Evolutionary conservation across 768 basidiomycete genomes (phyloP).

Genomic region (Scleroderma citrinum): DNA sequence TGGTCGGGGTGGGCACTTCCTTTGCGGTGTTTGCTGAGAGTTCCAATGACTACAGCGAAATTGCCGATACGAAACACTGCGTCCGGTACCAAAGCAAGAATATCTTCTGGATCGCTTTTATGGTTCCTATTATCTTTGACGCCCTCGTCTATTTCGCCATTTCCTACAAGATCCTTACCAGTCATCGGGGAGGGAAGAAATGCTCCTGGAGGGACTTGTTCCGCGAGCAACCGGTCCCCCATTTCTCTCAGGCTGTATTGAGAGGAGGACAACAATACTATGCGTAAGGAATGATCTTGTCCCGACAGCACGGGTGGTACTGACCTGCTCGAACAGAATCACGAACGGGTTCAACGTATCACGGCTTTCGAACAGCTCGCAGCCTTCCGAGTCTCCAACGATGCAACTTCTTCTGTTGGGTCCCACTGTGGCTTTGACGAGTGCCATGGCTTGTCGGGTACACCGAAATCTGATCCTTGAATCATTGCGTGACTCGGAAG

Average conservation of each 20-base stretch:
- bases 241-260: conserved; percentile 22
- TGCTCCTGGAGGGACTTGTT: conserved; percentile 11
- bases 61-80: conserved; percentile 25
- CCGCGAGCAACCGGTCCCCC: conserved; percentile 16
- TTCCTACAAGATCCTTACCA: conserved; percentile 18
- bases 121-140: conserved; percentile 21
- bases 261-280: conserved; percentile 30
- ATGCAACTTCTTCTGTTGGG: conserved; percentile 17
- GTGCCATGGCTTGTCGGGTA: conserved; percentile 18
- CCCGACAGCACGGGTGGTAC: background rate
- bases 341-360: conserved; percentile 22
- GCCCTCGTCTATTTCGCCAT: conserved; percentile 27
- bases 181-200: conserved; percentile 3
- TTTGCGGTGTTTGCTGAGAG: conserved; percentile 18
- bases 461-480: conserved; percentile 18
- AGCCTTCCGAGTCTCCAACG: conserved; percentile 9
- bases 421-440: conserved; percentile 18
- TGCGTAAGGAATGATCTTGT: conserved; percentile 16
- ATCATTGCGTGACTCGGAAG: background rate
- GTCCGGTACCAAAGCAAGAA: background rate
- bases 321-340: conserved; percentile 10
- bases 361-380: conserved; percentile 14
- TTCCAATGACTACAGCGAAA: conserved; percentile 8
- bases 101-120: conserved; percentile 6
- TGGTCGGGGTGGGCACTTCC: conserved; percentile 17